phyloP scores from a whole-genome alignment of 148 eudicot species.

The Bassia scoparia region DNA sequence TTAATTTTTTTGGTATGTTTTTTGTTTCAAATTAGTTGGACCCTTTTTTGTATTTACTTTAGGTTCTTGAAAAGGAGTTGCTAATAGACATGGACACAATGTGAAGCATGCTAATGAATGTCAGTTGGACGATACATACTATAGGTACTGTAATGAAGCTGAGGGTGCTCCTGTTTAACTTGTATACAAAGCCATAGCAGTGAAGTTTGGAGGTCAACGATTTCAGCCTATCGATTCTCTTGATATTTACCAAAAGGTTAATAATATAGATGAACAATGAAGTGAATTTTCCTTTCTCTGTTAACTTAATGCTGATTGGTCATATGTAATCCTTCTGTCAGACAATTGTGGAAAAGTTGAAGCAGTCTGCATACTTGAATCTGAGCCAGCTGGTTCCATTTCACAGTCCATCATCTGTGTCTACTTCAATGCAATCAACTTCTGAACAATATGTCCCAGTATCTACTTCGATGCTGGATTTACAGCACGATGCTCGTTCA shows the following conservation, averaged over 20 bases:
- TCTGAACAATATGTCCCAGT: slow-evolving; percentile 15
- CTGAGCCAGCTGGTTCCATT: slow-evolving; percentile 30
- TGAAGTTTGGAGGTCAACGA: slow-evolving; percentile 25
- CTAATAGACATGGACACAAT: slow-evolving; percentile 68
- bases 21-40: neutral
- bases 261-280: neutral
- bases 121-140: slow-evolving; percentile 41
- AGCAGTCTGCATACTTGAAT: slow-evolving; percentile 43
- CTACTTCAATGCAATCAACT: slow-evolving; percentile 12
- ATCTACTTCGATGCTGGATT: slow-evolving; percentile 14
- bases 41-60: slow-evolving; percentile 1
- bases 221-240: slow-evolving; percentile 19
- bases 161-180: slow-evolving; percentile 26
- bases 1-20: no score
- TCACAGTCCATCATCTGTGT: slow-evolving; percentile 18
- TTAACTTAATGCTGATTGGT: neutral
- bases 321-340: slow-evolving; percentile 27
- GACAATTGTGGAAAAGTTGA: slow-evolving; percentile 52
- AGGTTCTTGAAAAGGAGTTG: slow-evolving; percentile 56
- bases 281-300: neutral
- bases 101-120: slow-evolving; percentile 59
- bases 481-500: slow-evolving; percentile 21
- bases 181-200: slow-evolving; percentile 30
- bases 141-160: slow-evolving; percentile 30
- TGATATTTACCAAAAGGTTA: slow-evolving; percentile 30